Conservation (phyloP, 2,329 filamentous ascomycete genomes). For the Diaporthe longicolla region DNA sequence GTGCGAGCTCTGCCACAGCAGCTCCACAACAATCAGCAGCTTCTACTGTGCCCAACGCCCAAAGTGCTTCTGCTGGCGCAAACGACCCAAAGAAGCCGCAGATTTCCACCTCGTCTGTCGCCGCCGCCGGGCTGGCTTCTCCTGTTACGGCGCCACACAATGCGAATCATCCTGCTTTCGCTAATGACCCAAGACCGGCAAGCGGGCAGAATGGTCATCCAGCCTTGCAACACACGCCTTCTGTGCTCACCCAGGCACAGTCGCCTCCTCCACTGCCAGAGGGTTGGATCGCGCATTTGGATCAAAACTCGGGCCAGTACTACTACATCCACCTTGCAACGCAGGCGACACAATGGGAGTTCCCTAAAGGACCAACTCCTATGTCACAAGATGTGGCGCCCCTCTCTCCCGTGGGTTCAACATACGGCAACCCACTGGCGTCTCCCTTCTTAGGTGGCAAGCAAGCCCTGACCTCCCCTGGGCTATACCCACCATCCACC, state of each 20-base stretch:
- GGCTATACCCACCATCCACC: slow-evolving; percentile 82
- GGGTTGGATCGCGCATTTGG: slow-evolving; percentile 97
- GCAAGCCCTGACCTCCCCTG: slow-evolving; percentile 80
- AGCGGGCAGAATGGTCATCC: slow-evolving; percentile 62
- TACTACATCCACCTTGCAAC: slow-evolving; percentile 98
- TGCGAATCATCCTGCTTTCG: slow-evolving; percentile 88
- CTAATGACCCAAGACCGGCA: slow-evolving; percentile 79
- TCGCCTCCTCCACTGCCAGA: slow-evolving; percentile 95
- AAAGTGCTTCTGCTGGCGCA: slow-evolving; percentile 44
- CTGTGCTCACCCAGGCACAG: slow-evolving; percentile 69
- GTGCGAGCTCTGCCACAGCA: slow-evolving; percentile 48
- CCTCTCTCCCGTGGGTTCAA: slow-evolving; percentile 84
- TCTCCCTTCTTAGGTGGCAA: slow-evolving; percentile 78
- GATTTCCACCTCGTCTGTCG: slow-evolving; percentile 47
- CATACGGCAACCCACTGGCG: slow-evolving; percentile 80
- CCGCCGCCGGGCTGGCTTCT: slow-evolving; percentile 54
- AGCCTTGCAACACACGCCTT: slow-evolving; percentile 60
- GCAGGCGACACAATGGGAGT: slow-evolving; percentile 98
- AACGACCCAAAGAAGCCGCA: slow-evolving; percentile 48
- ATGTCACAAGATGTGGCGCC: slow-evolving; percentile 86
- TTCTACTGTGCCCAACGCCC: slow-evolving; percentile 39
- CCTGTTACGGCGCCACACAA: slow-evolving; percentile 63
- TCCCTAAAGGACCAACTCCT: slow-evolving; percentile 94
- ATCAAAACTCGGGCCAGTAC: slow-evolving; percentile 96
- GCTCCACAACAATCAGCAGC: slow-evolving; percentile 46